Evolutionary conservation across 2,329 filamentous ascomycete species (phyloP), one percentile per base, ranked within the genome.

Genomic region (Alternaria ethzedia): DNA sequence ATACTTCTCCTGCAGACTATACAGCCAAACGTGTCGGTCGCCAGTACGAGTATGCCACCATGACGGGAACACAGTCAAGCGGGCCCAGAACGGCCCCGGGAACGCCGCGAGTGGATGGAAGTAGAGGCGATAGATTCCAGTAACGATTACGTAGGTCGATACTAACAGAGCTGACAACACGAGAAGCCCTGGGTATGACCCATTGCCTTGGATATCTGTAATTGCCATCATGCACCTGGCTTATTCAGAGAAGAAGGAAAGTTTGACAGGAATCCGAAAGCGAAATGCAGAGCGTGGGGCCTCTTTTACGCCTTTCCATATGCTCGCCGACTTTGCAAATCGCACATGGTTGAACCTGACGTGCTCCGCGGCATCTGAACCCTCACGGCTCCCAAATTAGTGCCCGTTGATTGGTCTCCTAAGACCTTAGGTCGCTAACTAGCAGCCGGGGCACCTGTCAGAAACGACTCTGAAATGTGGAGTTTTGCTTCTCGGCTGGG

Each of bases 1-100:
- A 72, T 95, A 92, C 76, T 85, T 85, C 73, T 90, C 82, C 76
- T 95, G 92, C 71, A 90, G 82, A n/a, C 85, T 82, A 82, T 89
- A 90, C 68, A 93, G 87, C 77, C 91, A 88, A 15, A 93, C 83
- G 74, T 93, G 91, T 2, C 90, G 85, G 72, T 92, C 90, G 49
- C 90, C 90, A 70, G 87, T 90, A 78, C 88, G 89, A 43, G 90
- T 89, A 67, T 92, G 87, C 79, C 91, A 93, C 41, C 65, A 74
- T 15, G 70, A 69, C 10, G 73, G 68, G 5, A 72, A 32, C 9
- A 54, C 59, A 1, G 66, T 69, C 13, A 76, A 43, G 15, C 65
- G 69, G n/a, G 72, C 70, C 61, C 68, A 70, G 46, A 76, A 68
- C 3, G 71, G 71, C 10, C 72, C 72, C 8, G 71, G 71, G 58